These are phyloP conservation scores for Populus trichocarpa DNA, from an alignment of 441 rosid species.

Conservation along the genomic window DNA sequence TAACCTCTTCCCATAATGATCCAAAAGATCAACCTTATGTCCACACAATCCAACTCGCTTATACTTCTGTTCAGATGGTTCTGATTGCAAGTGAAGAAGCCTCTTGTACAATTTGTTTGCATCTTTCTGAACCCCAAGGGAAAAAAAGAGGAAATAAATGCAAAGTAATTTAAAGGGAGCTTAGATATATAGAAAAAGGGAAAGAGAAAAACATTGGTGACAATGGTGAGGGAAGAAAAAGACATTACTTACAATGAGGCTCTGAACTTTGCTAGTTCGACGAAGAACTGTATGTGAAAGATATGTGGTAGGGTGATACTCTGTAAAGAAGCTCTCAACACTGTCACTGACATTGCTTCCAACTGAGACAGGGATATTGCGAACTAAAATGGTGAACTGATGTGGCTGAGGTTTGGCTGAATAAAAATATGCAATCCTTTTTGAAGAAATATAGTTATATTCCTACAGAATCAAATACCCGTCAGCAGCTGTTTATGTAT, in stretches of 20 bases:
- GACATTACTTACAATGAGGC: constrained; percentile 58
- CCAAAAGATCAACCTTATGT: constrained; percentile 51
- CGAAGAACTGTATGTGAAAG: constrained; percentile 73
- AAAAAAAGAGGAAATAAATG: background rate
- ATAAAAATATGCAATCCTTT: constrained; percentile 77
- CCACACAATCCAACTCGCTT: constrained; percentile 46
- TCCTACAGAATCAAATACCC: constrained; percentile 55
- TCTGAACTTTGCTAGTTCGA: constrained; percentile 62
- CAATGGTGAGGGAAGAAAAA: background rate
- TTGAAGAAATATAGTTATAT: constrained; percentile 60
- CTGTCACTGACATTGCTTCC: constrained; percentile 74
- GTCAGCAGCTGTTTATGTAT: constrained; percentile 13
- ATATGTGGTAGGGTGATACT: constrained; percentile 70
- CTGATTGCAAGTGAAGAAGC: constrained; percentile 46
- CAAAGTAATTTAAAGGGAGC: constrained; percentile 4
- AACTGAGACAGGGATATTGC: constrained; percentile 65
- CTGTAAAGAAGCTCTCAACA: constrained; percentile 74
- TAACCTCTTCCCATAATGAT: constrained; percentile 64
- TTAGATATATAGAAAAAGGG: background rate
- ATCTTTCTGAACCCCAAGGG: constrained; percentile 39
- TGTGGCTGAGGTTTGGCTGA: constrained; percentile 87
- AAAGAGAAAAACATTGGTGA: background rate
- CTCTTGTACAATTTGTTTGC: constrained; percentile 51
- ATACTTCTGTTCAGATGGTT: constrained; percentile 36
- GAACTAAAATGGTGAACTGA: constrained; percentile 87